phyloP scores from a whole-genome alignment of 1,284 basidiomycete species.

The Mrakiaceae sp. region DNA sequence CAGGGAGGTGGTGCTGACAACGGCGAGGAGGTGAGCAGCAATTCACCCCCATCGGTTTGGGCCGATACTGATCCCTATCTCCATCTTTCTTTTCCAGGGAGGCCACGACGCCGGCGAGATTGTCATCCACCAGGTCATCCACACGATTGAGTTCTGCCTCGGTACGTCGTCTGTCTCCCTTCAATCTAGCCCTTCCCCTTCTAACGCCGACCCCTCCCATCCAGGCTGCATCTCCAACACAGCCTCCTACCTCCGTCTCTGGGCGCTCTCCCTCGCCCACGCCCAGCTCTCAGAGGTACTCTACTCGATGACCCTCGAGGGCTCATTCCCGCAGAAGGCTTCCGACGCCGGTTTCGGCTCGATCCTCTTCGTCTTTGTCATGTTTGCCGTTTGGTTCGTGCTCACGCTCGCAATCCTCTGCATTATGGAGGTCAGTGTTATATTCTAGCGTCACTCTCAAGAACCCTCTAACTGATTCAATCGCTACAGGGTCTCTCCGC shows the following conservation, averaged over 20 bases:
- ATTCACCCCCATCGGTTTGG: slow-evolving; percentile 1
- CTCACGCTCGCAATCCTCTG: slow-evolving; percentile 69
- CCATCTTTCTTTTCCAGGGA: slow-evolving; percentile 33
- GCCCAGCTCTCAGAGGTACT: slow-evolving; percentile 94
- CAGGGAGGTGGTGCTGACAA: slow-evolving; percentile 26
- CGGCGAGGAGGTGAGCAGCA: slow-evolving; percentile 33
- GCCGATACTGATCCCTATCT: not conserved
- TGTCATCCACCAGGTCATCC: slow-evolving; percentile 92
- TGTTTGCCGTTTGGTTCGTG: slow-evolving; percentile 69
- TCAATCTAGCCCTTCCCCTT: not conserved
- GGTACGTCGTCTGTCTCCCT: slow-evolving; percentile 25
- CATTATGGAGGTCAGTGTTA: slow-evolving; percentile 67
- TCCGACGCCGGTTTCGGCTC: slow-evolving; percentile 35
- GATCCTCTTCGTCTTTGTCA: slow-evolving; percentile 49
- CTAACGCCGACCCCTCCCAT: not conserved
- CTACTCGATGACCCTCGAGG: slow-evolving; percentile 70
- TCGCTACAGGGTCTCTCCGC: slow-evolving; percentile 66
- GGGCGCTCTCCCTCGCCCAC: slow-evolving; percentile 96
- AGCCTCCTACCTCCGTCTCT: slow-evolving; percentile 95
- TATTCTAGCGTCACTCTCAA: not conserved
- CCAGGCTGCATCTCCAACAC: slow-evolving; percentile 91
- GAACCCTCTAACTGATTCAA: not conserved
- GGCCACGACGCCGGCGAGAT: slow-evolving; percentile 82
- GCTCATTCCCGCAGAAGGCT: slow-evolving; percentile 43
- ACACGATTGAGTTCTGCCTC: slow-evolving; percentile 97